These are phyloP conservation scores for Lagerstroemia speciosa DNA, from an alignment of 345 rosid species.

Conservation along the genomic window DNA sequence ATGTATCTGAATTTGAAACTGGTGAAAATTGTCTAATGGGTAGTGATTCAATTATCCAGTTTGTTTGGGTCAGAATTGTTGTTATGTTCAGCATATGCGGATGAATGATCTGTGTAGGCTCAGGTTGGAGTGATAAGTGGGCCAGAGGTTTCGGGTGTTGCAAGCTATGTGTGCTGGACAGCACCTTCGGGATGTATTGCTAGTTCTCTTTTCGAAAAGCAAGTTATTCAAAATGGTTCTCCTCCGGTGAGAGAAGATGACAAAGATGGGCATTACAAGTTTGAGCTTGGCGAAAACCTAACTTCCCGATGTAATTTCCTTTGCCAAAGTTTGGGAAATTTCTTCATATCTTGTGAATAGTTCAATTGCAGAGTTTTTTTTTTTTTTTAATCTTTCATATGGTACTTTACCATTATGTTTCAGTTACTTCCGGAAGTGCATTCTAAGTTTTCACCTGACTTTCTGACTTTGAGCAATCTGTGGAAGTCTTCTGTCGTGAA, in stretches of 20 bases:
- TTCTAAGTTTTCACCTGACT: too few species aligned
- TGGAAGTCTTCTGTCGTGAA: neutral
- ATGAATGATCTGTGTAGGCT: slow-evolving; percentile 73
- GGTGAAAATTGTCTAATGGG: neutral
- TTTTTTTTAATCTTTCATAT: too few species aligned
- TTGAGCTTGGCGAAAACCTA: slow-evolving; percentile 88
- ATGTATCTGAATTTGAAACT: neutral
- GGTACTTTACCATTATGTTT: too few species aligned
- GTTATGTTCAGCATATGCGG: too few species aligned
- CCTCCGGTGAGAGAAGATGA: slow-evolving; percentile 92
- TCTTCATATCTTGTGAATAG: neutral
- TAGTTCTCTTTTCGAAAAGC: slow-evolving; percentile 27
- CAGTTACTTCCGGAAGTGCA: too few species aligned
- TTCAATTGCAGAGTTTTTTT: too few species aligned
- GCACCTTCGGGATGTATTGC: slow-evolving; percentile 45
- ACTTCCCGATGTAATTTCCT: slow-evolving; percentile 84
- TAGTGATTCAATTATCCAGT: too few species aligned
- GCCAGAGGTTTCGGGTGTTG: slow-evolving; percentile 73
- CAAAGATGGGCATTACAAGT: slow-evolving; percentile 97
- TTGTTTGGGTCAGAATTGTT: too few species aligned
- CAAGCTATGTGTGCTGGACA: slow-evolving; percentile 74
- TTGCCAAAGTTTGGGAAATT: slow-evolving; percentile 23
- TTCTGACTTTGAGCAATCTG: neutral
- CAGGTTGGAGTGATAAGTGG: slow-evolving; percentile 95
- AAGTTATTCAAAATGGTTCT: slow-evolving; percentile 60